These are phyloP conservation scores for Neocallimastix lanati DNA, from an alignment of 192 early-diverging fungal species.

Conservation along the genomic window DNA sequence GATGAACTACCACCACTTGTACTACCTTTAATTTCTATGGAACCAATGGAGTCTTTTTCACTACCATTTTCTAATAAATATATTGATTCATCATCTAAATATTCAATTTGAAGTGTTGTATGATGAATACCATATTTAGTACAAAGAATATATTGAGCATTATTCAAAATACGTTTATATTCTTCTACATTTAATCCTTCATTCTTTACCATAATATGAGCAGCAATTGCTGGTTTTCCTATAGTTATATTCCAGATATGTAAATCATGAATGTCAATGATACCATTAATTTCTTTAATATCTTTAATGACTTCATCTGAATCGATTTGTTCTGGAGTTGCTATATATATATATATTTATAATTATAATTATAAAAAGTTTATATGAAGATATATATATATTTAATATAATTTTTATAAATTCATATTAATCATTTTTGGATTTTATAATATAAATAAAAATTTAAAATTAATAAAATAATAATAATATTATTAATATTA, in stretches of 20 bases:
- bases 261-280: slow-evolving; percentile 34
- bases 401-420: background rate
- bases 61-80: background rate
- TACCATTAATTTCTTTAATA: slow-evolving; percentile 22
- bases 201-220: slow-evolving; percentile 7
- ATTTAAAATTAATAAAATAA: too few relatives aligned
- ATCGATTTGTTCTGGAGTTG: slow-evolving; percentile 25
- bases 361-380: too few relatives aligned
- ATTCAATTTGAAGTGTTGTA: slow-evolving; percentile 29
- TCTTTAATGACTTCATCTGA: slow-evolving; percentile 16
- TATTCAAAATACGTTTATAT: slow-evolving; percentile 16
- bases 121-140: slow-evolving; percentile 25
- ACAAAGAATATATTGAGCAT: slow-evolving; percentile 16
- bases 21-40: too few relatives aligned
- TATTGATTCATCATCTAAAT: background rate
- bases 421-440: too few relatives aligned
- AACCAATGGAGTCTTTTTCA: too few relatives aligned
- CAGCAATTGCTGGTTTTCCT: slow-evolving; percentile 20
- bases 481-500: too few relatives aligned
- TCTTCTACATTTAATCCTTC: slow-evolving; percentile 7
- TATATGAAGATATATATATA: background rate
- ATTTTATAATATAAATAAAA: too few relatives aligned
- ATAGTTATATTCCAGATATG: slow-evolving; percentile 43
- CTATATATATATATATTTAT: background rate
- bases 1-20: background rate